These are phyloP conservation scores for Podospora pseudoanserina DNA, from an alignment of 495 filamentous ascomycete genomes.

Conservation along the genomic window DNA sequence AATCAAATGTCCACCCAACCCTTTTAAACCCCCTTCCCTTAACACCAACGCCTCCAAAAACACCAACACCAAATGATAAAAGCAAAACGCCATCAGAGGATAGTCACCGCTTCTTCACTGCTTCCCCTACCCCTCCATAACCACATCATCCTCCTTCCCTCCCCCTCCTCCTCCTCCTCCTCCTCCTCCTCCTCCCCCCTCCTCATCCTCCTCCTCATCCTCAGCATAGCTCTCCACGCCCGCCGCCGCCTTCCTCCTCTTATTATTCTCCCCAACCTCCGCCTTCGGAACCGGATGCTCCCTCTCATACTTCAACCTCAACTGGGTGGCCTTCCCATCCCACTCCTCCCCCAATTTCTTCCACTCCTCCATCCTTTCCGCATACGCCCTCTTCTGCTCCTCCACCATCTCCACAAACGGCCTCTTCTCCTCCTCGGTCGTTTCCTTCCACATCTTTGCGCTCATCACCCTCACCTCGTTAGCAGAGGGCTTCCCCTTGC, in stretches of 20 bases:
- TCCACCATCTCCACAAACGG: slow-evolving; percentile 73
- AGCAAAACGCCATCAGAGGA: not conserved
- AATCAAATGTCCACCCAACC: too few species aligned
- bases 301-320: slow-evolving; percentile 61
- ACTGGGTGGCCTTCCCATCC: slow-evolving; percentile 59
- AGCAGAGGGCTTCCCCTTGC: slow-evolving; percentile 62
- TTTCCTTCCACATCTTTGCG: slow-evolving; percentile 85
- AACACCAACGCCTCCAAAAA: too few species aligned
- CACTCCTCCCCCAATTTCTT: slow-evolving; percentile 59
- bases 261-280: not conserved
- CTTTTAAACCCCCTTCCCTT: too few species aligned
- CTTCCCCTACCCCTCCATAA: not conserved
- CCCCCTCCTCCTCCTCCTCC: slow-evolving; percentile 13
- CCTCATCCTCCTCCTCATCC: slow-evolving; percentile 25
- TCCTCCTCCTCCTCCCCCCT: slow-evolving; percentile 27
- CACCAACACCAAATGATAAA: too few species aligned
- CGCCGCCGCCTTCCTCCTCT: slow-evolving; percentile 26
- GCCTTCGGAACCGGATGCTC: slow-evolving; percentile 44
- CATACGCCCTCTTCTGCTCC: slow-evolving; percentile 60
- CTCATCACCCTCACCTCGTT: slow-evolving; percentile 81
- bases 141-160: not conserved
- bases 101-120: not conserved
- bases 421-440: slow-evolving; percentile 59
- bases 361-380: slow-evolving; percentile 55
- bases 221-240: slow-evolving; percentile 43